These are phyloP conservation scores for Saccharomycopsis sp. DNA, from an alignment of 805 yeast genomes.

Conservation along the genomic window DNA sequence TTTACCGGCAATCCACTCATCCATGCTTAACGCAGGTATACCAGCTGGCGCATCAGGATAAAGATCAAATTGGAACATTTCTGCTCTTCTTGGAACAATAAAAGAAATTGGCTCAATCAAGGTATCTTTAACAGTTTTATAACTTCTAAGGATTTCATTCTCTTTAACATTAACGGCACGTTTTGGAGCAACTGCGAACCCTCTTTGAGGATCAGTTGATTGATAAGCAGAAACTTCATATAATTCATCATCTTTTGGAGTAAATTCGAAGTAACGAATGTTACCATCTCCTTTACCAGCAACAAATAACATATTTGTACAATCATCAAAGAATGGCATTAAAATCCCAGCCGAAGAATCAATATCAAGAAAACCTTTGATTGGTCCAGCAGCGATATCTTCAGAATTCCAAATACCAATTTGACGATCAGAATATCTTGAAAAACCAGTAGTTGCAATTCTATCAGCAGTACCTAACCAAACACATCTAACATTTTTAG, in stretches of 20 bases:
- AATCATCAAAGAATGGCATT: slow-evolving; percentile 83
- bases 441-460: slow-evolving; percentile 88
- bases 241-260: slow-evolving; percentile 60
- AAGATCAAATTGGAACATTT: slow-evolving; percentile 84
- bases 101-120: slow-evolving; percentile 86
- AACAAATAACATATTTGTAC: slow-evolving; percentile 68
- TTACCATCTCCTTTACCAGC: slow-evolving; percentile 99
- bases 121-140: slow-evolving; percentile 80
- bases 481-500: slow-evolving; percentile 75
- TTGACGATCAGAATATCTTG: slow-evolving; percentile 87
- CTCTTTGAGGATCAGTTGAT: slow-evolving; percentile 91
- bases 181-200: slow-evolving; percentile 85
- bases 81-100: slow-evolving; percentile 88
- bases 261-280: slow-evolving; percentile 82
- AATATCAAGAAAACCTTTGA: slow-evolving; percentile 78
- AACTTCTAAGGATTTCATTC: slow-evolving; percentile 74
- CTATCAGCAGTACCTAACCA: slow-evolving; percentile 89
- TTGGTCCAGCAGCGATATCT: slow-evolving; percentile 67
- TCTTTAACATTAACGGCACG: slow-evolving; percentile 66
- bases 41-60: slow-evolving; percentile 85
- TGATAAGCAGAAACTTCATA: slow-evolving; percentile 80
- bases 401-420: slow-evolving; percentile 86
- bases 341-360: slow-evolving; percentile 91
- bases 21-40: slow-evolving; percentile 67
- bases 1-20: slow-evolving; percentile 74